A percentile compares a stretch with the other conserved stretches of the same genome.
Conservation (phyloP, 2,329 filamentous ascomycete species). For the Penicillium oxalicum region DNA sequence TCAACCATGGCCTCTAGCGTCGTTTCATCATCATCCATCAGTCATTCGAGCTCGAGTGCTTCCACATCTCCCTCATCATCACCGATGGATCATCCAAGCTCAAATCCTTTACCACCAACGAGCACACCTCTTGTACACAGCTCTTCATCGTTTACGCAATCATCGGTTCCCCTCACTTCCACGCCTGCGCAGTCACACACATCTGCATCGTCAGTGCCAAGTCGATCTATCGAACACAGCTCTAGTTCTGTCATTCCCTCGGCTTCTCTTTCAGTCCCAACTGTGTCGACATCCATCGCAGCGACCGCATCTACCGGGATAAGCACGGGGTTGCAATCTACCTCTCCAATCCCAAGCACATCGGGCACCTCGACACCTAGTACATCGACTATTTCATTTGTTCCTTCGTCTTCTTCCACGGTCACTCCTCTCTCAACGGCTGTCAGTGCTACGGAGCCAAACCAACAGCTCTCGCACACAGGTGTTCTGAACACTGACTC, state of each 20-base stretch:
- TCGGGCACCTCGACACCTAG: neutral
- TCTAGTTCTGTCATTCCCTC: neutral
- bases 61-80: neutral
- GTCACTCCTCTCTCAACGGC: neutral
- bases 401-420: neutral
- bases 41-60: neutral
- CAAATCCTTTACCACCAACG: neutral
- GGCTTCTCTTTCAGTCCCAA: neutral
- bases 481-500: neutral
- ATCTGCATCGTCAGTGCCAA: neutral
- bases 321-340: neutral
- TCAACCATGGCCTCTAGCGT: neutral
- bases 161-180: neutral
- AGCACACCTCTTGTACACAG: neutral
- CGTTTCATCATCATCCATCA: neutral
- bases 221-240: neutral
- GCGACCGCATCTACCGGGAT: neutral
- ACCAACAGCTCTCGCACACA: neutral
- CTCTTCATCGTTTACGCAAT: neutral
- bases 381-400: neutral
- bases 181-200: neutral
- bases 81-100: neutral
- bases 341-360: neutral
- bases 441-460: neutral
- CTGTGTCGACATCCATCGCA: neutral